Conservation (phyloP, 2,329 filamentous ascomycete species). For the Arthrocladium fulminans region DNA sequence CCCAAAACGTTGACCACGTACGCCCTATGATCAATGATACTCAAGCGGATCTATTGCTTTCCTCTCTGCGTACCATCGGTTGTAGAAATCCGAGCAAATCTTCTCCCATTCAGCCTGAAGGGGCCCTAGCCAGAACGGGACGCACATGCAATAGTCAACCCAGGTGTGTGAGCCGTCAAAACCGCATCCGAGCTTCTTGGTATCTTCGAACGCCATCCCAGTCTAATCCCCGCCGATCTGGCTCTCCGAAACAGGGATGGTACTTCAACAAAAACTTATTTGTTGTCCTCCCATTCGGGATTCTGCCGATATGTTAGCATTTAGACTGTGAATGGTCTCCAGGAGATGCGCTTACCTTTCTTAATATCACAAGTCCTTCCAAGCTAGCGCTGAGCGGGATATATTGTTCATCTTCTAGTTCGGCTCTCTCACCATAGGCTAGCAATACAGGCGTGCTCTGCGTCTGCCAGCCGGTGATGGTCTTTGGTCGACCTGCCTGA, state of each 20-base stretch:
- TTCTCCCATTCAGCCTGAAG: background rate
- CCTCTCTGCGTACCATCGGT: too few relatives aligned
- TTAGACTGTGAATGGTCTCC: background rate
- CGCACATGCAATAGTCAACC: background rate
- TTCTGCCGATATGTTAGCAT: conserved; percentile 31
- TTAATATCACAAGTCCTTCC: conserved; percentile 89
- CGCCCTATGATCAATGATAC: background rate
- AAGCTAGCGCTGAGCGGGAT: conserved; percentile 82
- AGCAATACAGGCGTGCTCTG: conserved; percentile 96
- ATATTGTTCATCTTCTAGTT: conserved; percentile 96
- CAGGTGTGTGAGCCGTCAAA: too few relatives aligned
- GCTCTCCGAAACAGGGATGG: background rate
- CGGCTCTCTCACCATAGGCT: conserved; percentile 88
- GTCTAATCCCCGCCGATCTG: background rate
- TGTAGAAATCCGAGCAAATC: too few relatives aligned
- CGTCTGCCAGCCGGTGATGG: conserved; percentile 98
- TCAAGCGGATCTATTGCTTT: too few relatives aligned
- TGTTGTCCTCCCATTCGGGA: conserved; percentile 37
- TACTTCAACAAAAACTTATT: conserved; percentile 23
- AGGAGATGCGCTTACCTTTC: conserved; percentile 62
- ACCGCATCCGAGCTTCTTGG: background rate
- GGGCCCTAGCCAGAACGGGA: too few relatives aligned
- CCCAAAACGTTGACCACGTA: too few relatives aligned
- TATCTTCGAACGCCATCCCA: background rate
- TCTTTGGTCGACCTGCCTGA: conserved; percentile 94